These are phyloP conservation scores for Lepidium sativum DNA, from an alignment of 345 rosid genomes.

Conservation along the genomic window DNA sequence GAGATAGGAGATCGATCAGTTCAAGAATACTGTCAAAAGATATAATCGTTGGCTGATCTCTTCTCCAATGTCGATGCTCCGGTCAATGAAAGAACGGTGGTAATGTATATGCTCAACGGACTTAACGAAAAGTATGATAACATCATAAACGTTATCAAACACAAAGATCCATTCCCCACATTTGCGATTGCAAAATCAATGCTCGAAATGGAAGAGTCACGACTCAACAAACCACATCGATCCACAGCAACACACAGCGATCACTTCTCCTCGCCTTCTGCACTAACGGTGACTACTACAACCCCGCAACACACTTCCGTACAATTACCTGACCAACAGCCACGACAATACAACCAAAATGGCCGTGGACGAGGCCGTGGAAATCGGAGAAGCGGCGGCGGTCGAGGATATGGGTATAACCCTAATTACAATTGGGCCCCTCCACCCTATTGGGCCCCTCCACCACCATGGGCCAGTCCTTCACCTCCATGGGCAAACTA, in stretches of 20 bases:
- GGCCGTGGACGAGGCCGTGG: too few species aligned
- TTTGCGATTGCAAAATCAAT: neutral
- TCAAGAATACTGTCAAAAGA: neutral
- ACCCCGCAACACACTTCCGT: too few species aligned
- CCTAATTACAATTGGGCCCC: too few species aligned
- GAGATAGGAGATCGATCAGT: neutral
- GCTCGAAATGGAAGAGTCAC: neutral
- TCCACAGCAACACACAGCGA: neutral
- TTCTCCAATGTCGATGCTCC: neutral
- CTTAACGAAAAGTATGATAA: neutral
- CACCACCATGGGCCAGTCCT: too few species aligned
- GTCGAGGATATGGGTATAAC: too few species aligned
- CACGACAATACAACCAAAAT: too few species aligned
- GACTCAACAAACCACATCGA: neutral
- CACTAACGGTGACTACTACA: too few species aligned
- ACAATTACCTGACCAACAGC: too few species aligned
- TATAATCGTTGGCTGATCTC: neutral
- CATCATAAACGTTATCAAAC: neutral
- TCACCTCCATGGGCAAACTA: too few species aligned
- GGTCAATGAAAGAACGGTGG: neutral
- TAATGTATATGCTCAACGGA: neutral
- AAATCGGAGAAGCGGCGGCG: too few species aligned
- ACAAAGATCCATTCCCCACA: neutral
- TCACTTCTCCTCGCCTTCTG: too few species aligned
- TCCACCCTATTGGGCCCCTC: too few species aligned